phyloP scores from a whole-genome alignment of 2,329 filamentous ascomycete species.

The Sporothrix humicola region DNA sequence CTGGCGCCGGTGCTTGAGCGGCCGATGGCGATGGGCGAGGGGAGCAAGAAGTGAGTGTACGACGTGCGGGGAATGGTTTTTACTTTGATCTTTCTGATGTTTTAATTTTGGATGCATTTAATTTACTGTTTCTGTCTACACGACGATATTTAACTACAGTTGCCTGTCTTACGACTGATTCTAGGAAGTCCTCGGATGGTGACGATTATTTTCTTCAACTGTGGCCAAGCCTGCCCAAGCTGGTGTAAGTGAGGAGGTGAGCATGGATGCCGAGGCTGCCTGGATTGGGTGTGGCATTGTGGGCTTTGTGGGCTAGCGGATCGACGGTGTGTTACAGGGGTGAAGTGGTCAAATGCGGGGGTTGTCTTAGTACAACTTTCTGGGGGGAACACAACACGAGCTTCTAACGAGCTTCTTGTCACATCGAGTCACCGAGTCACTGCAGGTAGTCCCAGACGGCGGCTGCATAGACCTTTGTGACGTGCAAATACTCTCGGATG shows the following conservation, averaged over 20 bases:
- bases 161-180: too few species aligned
- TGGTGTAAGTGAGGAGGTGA: too few species aligned
- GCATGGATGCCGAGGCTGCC: too few species aligned
- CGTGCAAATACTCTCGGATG: slow-evolving; percentile 32
- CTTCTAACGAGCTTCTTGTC: neutral
- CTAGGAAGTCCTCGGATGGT: too few species aligned
- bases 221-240: too few species aligned
- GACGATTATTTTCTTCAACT: too few species aligned
- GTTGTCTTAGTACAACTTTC: too few species aligned
- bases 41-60: neutral
- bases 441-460: slow-evolving; percentile 27
- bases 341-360: too few species aligned
- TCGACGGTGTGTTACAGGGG: too few species aligned
- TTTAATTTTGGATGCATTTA: neutral
- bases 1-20: neutral
- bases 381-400: too few species aligned
- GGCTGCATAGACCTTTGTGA: slow-evolving; percentile 33
- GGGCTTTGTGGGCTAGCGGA: neutral
- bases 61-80: neutral
- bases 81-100: neutral
- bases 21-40: slow-evolving; percentile 16
- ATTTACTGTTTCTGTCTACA: neutral
- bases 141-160: too few species aligned
- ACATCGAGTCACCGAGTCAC: neutral
- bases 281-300: neutral